Conservation (phyloP, 192 early-diverging fungal genomes). For the Haplosporangium gracile region DNA sequence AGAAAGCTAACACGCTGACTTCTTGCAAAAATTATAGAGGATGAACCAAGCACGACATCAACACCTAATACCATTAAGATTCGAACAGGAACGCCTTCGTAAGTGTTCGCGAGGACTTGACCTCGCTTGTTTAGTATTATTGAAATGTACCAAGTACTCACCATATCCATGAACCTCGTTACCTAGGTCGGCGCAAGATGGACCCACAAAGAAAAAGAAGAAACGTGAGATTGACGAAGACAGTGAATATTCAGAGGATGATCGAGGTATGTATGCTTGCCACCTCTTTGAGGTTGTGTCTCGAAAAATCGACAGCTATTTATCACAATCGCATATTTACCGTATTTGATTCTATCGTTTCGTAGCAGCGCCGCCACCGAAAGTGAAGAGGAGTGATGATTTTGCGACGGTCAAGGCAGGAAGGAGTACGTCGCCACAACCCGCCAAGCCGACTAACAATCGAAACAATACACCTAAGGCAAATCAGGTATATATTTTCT, state of each 20-base stretch:
- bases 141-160: neutral
- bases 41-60: conserved; percentile 32
- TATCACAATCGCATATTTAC: neutral
- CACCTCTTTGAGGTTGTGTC: neutral
- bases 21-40: conserved; percentile 32
- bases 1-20: neutral
- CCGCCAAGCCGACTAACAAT: conserved; percentile 27
- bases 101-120: neutral
- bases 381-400: conserved; percentile 49
- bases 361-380: neutral
- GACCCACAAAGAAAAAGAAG: conserved; percentile 41
- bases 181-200: conserved; percentile 25
- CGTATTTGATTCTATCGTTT: neutral
- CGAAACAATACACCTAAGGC: conserved; percentile 38
- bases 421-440: conserved; percentile 51
- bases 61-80: conserved; percentile 42
- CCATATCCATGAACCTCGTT: neutral
- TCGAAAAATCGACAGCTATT: neutral
- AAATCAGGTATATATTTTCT: conserved; percentile 25
- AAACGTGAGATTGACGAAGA: conserved; percentile 51
- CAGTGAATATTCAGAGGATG: conserved; percentile 55
- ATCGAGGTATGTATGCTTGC: conserved; percentile 23
- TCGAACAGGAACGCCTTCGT: conserved; percentile 48
- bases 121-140: neutral
- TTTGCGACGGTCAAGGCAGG: conserved; percentile 31